These are phyloP conservation scores for Neospermospora avenae DNA, from an alignment of 2,329 filamentous ascomycete species.

Conservation along the genomic window DNA sequence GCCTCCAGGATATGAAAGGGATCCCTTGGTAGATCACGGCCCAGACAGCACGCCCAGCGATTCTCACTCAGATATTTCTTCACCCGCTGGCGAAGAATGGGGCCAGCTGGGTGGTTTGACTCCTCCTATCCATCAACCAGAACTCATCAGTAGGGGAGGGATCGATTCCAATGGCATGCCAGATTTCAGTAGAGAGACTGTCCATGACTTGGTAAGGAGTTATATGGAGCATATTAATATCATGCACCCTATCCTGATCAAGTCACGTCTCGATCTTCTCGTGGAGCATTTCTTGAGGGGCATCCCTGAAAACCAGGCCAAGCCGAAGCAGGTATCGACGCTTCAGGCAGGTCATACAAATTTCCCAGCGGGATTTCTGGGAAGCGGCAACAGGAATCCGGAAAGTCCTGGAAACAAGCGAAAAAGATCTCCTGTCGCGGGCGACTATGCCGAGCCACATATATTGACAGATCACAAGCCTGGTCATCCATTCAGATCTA, in stretches of 20 bases:
- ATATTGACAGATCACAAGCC: constrained; percentile 38
- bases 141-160: constrained; percentile 25
- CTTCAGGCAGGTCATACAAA: constrained; percentile 19
- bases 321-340: constrained; percentile 25
- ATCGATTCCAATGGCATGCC: constrained; percentile 46
- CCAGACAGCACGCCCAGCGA: constrained; percentile 47
- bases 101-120: constrained; percentile 50
- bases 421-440: constrained; percentile 30
- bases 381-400: constrained; percentile 22
- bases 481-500: constrained; percentile 58
- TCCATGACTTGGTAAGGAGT: constrained; percentile 52
- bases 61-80: constrained; percentile 47
- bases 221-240: constrained; percentile 61
- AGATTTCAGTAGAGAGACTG: constrained; percentile 50
- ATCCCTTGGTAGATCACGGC: constrained; percentile 37
- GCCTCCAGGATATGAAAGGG: constrained; percentile 42
- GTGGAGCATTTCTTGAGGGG: constrained; percentile 33
- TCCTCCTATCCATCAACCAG: constrained; percentile 24
- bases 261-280: constrained; percentile 46
- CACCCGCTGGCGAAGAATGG: constrained; percentile 53
- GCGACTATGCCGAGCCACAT: constrained; percentile 22
- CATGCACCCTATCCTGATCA: constrained; percentile 62
- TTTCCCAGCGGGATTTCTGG: constrained; percentile 22
- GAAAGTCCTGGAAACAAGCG: constrained; percentile 35
- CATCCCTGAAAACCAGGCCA: constrained; percentile 29